Evolutionary conservation across 2,329 filamentous ascomycete species (phyloP), one percentile per base, ranked within the genome.

Genomic region (Aspergillus sp.): DNA sequence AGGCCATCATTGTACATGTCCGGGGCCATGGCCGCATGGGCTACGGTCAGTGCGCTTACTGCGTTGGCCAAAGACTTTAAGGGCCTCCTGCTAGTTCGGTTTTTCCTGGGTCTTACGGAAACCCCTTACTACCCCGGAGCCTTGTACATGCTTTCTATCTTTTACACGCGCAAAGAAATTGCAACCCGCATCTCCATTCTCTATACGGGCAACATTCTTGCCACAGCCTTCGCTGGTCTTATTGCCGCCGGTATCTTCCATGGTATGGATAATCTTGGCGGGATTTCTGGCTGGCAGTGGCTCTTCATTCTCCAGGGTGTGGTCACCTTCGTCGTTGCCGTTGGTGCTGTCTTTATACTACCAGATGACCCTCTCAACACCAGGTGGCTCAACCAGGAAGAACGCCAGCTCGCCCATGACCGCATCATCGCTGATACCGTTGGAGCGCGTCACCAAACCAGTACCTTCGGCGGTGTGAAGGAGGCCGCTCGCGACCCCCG

Each of bases 151-250:
- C 77, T 88, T 13, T 85, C 83, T 0, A 85, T 86, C 65, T 88
- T 85, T 83, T 89, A 89, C 69, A 88, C 85, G 0, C 79, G 85
- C 45, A 79, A 80, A 41, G 83, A 85, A 69, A 66, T 86, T 57
- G 81, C 81, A 4, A 76, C 75, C 36, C 74, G 83, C 36, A 84
- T 85, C 63, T 82, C 83, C 55, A 78, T 86, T 30, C 70, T 86
- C 20, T 86, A 85, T 70, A 82, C 82, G 59, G 82, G 83, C 2
- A 85, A 84, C 65, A 79, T 85, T 60, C 80, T 86, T 62, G 83
- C 83, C 45, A 84, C 83, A 48, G 82, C 83, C 52, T 86, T 86
- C 64, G 84, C 82, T 0, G 82, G 83, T 0, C 76, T 87, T 3
- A 79, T 87, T 43, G 84, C 79, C 3, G 82, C 83, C 0, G 84